Evolutionary conservation across 352 stramenopile species (phyloP), one percentile per base, ranked within the genome.

Genomic region (Phytophthora palmivora): DNA sequence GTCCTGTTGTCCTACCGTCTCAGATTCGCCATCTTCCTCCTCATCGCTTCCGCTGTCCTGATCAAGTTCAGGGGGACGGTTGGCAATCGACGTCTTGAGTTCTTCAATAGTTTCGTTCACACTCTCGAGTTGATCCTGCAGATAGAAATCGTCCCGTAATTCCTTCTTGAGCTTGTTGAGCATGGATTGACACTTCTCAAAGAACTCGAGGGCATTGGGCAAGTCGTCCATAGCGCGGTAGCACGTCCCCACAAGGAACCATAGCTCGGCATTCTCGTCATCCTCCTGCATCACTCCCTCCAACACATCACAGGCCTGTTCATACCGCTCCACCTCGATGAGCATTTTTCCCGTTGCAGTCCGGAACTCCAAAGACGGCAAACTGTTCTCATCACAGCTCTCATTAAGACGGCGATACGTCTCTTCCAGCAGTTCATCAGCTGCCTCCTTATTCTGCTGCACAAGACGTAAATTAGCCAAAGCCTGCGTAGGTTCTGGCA

Each of bases 381-480:
- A 33, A 44, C 73, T 89, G 58, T 89, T 73, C 37, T 91, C 86
- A 28, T 85, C 72, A 67, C 71, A 89, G 47, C 74, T 79, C 52
- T 87, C 86, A 54, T 88, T 89, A 36, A 98, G 85, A 50, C 94
- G 88, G 43, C 88, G 84, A 67, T 95, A 97, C 12, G 92, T 97
- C 73, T 98, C 87, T 43, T 98, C 74, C 49, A 98, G 86, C 56
- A 92, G 90, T n/a, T 70, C 62, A 26, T 93, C 69, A 37, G 96
- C 95, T 32, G 98, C 96, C 16, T 93, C 74, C 53, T 88, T 91
- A 67, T 91, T 87, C 62, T 92, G 78, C 82, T 99, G 96, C 49
- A 92, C 98, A 12, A 99, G 79, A 6, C 95, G 87, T 30, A 99
- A 72, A 76, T 97, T 98, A 16, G 96, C 94, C 65, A 98, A 86